Conservation (phyloP, 371 early-diverging fungal species). For the Entomophthora muscae region DNA sequence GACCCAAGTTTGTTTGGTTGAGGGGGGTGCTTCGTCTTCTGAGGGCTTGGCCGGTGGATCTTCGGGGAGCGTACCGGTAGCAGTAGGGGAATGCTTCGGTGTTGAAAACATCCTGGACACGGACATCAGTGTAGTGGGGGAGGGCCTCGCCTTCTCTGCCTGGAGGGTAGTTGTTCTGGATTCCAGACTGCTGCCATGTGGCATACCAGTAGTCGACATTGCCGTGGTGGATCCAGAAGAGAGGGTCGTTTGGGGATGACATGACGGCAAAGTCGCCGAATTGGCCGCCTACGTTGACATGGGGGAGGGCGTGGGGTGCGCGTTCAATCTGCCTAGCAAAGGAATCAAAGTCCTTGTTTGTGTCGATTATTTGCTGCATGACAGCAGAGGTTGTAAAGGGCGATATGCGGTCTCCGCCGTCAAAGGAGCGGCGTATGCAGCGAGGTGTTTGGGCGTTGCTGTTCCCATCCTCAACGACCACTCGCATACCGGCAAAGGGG, state of each 20-base stretch:
- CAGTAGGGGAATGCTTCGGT: too few species aligned
- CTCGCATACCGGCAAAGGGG: background rate
- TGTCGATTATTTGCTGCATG: background rate
- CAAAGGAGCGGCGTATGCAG: background rate
- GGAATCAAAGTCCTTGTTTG: background rate
- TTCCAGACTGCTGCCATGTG: too few species aligned
- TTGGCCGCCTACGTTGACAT: background rate
- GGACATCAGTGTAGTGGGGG: too few species aligned
- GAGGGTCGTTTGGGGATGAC: constrained; percentile 8
- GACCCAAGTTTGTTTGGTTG: too few species aligned
- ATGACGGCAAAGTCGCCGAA: background rate
- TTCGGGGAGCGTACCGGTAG: too few species aligned
- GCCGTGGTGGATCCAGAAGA: constrained; percentile 6
- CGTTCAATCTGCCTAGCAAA: background rate
- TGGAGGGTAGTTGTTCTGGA: too few species aligned
- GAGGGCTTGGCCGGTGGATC: too few species aligned
- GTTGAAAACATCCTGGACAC: too few species aligned
- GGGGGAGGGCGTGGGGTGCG: background rate
- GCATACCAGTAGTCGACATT: constrained; percentile 3
- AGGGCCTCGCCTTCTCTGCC: too few species aligned
- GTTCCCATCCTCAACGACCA: background rate
- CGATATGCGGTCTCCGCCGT: background rate
- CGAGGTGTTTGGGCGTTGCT: too few species aligned
- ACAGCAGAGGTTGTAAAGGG: background rate
- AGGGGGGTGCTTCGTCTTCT: too few species aligned